Percentiles rank a stretch among this genome's conserved stretches.
Evolutionary conservation across 1,284 basidiomycete species (phyloP).

Genomic region (Cryptococcus sp.): DNA sequence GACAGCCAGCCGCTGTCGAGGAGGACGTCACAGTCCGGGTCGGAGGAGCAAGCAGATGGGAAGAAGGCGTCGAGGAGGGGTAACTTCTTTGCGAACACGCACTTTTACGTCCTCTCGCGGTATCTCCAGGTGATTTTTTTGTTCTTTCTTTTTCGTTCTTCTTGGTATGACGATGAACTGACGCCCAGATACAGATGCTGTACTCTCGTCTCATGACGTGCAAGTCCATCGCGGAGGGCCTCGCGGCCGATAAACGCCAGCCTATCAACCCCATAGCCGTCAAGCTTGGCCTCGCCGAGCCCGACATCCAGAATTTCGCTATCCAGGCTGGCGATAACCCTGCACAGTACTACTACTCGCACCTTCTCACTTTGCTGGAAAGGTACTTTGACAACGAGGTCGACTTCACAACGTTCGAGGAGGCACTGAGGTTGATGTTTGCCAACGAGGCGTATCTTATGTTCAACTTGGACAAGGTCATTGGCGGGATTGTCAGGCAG

Average conservation of each 20-base stretch:
- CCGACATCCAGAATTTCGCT: constrained; percentile 50
- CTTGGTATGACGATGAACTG: no score
- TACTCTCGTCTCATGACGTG: constrained; percentile 80
- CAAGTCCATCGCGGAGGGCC: constrained; percentile 64
- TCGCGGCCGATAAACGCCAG: constrained; percentile 44
- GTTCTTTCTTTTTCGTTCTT: neutral
- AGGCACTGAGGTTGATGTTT: constrained; percentile 95
- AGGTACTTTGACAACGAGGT: constrained; percentile 90
- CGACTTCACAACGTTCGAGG: constrained; percentile 85
- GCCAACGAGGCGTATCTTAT: constrained; percentile 88
- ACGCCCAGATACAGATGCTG: constrained; percentile 60
- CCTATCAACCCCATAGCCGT: constrained; percentile 57
- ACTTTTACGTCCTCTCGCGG: constrained; percentile 85
- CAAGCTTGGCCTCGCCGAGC: constrained; percentile 63
- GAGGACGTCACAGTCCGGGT: constrained; percentile 12
- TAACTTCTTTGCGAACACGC: constrained; percentile 86
- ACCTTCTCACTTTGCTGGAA: constrained; percentile 86
- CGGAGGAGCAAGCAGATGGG: constrained; percentile 15
- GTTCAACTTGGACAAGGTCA: constrained; percentile 90
- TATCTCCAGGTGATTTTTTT: constrained; percentile 69
- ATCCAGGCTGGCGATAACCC: constrained; percentile 53
- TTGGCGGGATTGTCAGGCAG: constrained; percentile 83
- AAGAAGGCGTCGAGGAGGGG: constrained; percentile 39
- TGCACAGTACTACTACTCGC: constrained; percentile 72
- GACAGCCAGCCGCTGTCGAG: constrained; percentile 24